Evolutionary conservation across 495 filamentous ascomycete genomes (phyloP), one percentile per base, ranked within the genome.

Genomic region (Staphylotrichum longicolle): DNA sequence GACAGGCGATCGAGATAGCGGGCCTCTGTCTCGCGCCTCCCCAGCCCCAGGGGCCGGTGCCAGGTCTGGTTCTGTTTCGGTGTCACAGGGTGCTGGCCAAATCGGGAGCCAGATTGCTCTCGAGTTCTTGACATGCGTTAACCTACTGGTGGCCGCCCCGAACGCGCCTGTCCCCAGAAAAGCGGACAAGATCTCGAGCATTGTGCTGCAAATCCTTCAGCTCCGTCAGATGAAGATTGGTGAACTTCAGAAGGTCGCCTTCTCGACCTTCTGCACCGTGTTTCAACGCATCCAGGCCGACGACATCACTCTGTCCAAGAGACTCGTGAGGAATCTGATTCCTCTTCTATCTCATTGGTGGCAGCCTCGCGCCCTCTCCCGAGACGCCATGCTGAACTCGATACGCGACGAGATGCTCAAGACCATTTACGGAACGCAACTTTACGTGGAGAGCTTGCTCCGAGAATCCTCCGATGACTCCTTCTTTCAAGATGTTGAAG

Each of bases 301-400:
- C 67, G 81, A 89, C 58, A 79, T 85, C 15, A 70, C 80, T 12
- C 75, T 95, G 33, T 82, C 85, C 11, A 79, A 81, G 61, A 77
- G 74, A 41, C 74, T 85, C 33, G 72, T 87, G 49, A 69, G 78
- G 41, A 79, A 84, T 15, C 65, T 93, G 50, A 68, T 96, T 27
- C 90, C 91, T 4, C 69, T 91, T 40, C 83, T 96, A 49, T 83
- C 80, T 34, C 77, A 83, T 20, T 79, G 90, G 65, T 97, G 94
- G 94, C 75, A 80, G 57, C 72, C 82, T 54, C 82, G 83, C 40
- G 88, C 91, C 52, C 75, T 84, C 35, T 76, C 77, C 10, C 86
- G 85, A 59, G 90, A 93, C 65, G 86, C 91, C 63, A 80, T 93
- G 66, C 76, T 91, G 41, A 82, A 78, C 56, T 78, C 76, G 7